These are phyloP conservation scores for Silene conica DNA, from an alignment of 148 eudicot species.

Conservation along the genomic window DNA sequence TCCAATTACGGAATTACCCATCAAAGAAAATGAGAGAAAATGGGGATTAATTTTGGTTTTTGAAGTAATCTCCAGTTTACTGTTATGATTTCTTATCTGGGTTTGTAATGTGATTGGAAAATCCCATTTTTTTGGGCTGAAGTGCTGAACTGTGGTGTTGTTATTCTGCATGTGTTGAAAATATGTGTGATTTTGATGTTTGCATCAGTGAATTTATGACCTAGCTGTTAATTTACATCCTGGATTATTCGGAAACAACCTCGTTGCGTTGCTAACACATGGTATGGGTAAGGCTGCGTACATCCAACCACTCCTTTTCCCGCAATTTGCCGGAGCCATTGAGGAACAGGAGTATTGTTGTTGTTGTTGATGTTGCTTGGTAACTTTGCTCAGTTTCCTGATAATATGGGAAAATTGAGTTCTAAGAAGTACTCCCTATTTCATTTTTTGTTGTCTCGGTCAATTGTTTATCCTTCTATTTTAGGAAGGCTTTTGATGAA, in stretches of 20 bases:
- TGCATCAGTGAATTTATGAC: background rate
- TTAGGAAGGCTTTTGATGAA: too few species aligned
- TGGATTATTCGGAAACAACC: too few species aligned
- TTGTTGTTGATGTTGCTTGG: background rate
- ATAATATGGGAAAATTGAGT: background rate
- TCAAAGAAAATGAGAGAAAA: background rate
- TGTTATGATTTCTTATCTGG: slow-evolving; percentile 5
- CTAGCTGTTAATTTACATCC: background rate
- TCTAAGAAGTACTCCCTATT: background rate
- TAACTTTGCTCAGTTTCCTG: too few species aligned
- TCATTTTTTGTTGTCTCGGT: too few species aligned
- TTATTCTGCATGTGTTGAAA: too few species aligned
- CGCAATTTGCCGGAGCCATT: too few species aligned
- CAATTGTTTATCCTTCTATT: too few species aligned
- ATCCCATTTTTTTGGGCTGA: background rate
- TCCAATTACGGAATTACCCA: background rate
- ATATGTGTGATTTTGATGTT: background rate
- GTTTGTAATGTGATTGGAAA: background rate
- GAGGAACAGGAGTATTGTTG: background rate
- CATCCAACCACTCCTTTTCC: too few species aligned
- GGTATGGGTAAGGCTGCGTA: too few species aligned
- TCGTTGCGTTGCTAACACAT: too few species aligned
- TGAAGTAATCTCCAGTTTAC: background rate
- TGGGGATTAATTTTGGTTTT: background rate
- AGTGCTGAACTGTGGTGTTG: too few species aligned